Percentiles rank a stretch among this genome's conserved stretches.
These are phyloP conservation scores for Pichia pseudocactophila DNA, from an alignment of 805 yeast genomes.

Conservation along the genomic window DNA sequence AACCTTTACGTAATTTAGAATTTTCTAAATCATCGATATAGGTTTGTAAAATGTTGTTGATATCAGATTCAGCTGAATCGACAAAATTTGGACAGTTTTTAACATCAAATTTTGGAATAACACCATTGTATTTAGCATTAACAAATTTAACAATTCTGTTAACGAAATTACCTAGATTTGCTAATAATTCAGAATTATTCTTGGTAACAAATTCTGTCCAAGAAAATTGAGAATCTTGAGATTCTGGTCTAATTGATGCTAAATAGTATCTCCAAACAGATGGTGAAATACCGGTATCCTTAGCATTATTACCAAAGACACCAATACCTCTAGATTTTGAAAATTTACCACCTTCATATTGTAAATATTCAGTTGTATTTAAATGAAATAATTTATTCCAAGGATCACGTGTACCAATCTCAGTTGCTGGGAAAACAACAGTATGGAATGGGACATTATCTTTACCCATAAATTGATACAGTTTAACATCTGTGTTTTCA, in stretches of 20 bases:
- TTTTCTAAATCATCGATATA: conserved; percentile 71
- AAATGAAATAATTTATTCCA: conserved; percentile 92
- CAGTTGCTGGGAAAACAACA: conserved; percentile 92
- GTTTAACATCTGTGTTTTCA: conserved; percentile 76
- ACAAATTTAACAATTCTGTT: conserved; percentile 89
- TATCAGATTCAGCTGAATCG: conserved; percentile 38
- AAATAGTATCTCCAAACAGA: conserved; percentile 98
- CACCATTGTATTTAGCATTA: conserved; percentile 85
- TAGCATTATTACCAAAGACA: conserved; percentile 96
- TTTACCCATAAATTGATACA: conserved; percentile 98
- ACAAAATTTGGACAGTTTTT: conserved; percentile 40
- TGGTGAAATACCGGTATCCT: conserved; percentile 83
- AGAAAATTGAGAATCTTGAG: conserved; percentile 92
- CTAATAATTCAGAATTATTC: conserved; percentile 88
- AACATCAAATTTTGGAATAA: conserved; percentile 60
- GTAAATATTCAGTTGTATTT: conserved; percentile 92
- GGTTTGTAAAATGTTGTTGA: conserved; percentile 48
- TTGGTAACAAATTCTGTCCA: conserved; percentile 94
- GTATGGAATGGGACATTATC: conserved; percentile 99
- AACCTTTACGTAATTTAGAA: conserved; percentile 76
- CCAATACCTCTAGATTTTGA: conserved; percentile 97
- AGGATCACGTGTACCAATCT: conserved; percentile 75
- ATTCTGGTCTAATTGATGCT: conserved; percentile 88
- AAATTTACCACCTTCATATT: conserved; percentile 96
- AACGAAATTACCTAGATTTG: conserved; percentile 94